A percentile compares a stretch with the other conserved stretches of the same genome.
These are phyloP conservation scores for Carex parvula DNA, from an alignment of 176 grass and related monocot species.

Conservation along the genomic window DNA sequence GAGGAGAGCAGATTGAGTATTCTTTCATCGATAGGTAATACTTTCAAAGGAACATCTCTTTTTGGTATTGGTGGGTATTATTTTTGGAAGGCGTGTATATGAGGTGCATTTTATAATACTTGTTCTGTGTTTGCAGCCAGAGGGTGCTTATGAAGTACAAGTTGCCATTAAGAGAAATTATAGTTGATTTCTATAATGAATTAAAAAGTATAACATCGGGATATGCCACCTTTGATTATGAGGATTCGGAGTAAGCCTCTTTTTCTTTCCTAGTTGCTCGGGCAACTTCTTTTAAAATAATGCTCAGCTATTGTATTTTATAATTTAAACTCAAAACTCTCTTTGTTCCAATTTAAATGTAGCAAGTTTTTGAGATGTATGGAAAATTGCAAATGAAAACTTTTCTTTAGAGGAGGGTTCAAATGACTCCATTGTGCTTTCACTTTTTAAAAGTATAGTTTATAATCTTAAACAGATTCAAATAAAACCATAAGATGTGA, in stretches of 20 bases:
- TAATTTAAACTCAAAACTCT: background rate
- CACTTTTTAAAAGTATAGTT: too few relatives aligned
- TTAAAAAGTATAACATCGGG: constrained; percentile 97
- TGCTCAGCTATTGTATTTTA: background rate
- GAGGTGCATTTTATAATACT: constrained; percentile 7
- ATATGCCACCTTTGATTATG: constrained; percentile 97
- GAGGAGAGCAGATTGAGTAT: constrained; percentile 93
- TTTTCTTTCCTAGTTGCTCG: constrained; percentile 20
- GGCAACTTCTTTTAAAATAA: background rate
- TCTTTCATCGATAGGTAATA: constrained; percentile 79
- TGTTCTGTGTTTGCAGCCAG: constrained; percentile 53
- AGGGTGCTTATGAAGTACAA: constrained; percentile 82
- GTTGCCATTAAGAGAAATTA: constrained; percentile 92
- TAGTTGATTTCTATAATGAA: constrained; percentile 97
- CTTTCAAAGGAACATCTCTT: background rate
- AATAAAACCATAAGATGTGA: background rate
- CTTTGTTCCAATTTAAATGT: background rate
- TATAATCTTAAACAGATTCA: too few relatives aligned
- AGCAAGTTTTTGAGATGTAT: background rate
- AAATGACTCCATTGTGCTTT: background rate
- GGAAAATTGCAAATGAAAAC: background rate
- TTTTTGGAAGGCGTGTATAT: background rate
- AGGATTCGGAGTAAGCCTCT: constrained; percentile 84
- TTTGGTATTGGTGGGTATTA: constrained; percentile 13
- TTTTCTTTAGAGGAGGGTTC: background rate